phyloP scores from a whole-genome alignment of 306 rosid species.

The Gastrolobium villosum region DNA sequence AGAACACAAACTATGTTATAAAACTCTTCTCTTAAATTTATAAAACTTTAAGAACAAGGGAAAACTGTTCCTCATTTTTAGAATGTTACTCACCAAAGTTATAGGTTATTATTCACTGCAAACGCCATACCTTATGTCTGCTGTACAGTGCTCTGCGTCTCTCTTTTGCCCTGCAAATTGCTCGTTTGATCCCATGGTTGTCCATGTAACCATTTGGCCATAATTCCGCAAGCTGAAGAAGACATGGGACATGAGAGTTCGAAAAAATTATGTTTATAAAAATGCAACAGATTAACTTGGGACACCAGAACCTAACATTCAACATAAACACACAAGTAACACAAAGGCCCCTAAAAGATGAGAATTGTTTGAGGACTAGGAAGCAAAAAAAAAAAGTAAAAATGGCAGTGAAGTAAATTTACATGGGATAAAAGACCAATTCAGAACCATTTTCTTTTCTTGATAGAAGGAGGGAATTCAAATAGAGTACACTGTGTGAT shows the following conservation, averaged over 20 bases:
- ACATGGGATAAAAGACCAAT: neutral
- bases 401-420: neutral
- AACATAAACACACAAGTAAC: conserved; percentile 12
- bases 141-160: conserved; percentile 70
- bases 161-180: conserved; percentile 86
- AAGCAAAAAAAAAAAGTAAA: neutral
- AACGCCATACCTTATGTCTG: conserved; percentile 69
- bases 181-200: conserved; percentile 93
- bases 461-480: neutral
- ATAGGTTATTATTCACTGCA: conserved; percentile 6
- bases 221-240: conserved; percentile 83
- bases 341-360: conserved; percentile 16
- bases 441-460: conserved; percentile 4
- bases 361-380: neutral
- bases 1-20: neutral
- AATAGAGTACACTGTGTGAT: neutral
- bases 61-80: neutral
- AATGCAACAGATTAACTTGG: conserved; percentile 7
- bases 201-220: conserved; percentile 98
- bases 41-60: neutral
- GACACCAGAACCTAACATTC: conserved; percentile 19
- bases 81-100: neutral
- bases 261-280: conserved; percentile 9
- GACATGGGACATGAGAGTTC: conserved; percentile 30
- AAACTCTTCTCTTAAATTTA: conserved; percentile 1